A percentile compares a stretch with the other conserved stretches of the same genome.
These are phyloP conservation scores for Gynandropsis gynandra DNA, from an alignment of 345 rosid species.

Conservation along the genomic window DNA sequence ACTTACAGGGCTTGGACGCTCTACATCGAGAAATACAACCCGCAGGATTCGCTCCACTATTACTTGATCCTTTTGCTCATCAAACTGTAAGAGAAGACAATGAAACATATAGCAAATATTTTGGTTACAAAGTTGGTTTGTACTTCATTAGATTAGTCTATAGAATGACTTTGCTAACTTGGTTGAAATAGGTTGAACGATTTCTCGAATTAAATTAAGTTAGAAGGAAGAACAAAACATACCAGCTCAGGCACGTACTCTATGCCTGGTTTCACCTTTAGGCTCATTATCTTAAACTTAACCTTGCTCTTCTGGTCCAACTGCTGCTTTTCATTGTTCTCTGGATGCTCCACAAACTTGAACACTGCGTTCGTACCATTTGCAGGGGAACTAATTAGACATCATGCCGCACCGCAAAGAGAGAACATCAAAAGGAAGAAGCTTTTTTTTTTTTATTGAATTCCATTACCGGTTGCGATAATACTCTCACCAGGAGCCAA, in stretches of 20 bases:
- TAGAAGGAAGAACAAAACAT: slow-evolving; percentile 16
- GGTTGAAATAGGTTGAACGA: no score
- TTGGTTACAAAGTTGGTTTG: no score
- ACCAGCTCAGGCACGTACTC: slow-evolving; percentile 98
- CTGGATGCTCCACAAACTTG: slow-evolving; percentile 93
- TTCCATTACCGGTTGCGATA: slow-evolving; percentile 69
- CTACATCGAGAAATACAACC: slow-evolving; percentile 68
- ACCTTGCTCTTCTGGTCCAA: slow-evolving; percentile 73
- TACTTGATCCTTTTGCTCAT: slow-evolving; percentile 86
- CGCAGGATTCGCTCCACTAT: slow-evolving; percentile 66
- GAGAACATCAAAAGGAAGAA: not conserved
- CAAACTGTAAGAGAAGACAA: slow-evolving; percentile 53
- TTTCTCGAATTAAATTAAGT: no score
- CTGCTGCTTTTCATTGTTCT: slow-evolving; percentile 61
- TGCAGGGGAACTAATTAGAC: slow-evolving; percentile 4
- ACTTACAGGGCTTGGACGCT: slow-evolving; percentile 62
- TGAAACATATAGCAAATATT: no score
- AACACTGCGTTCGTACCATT: slow-evolving; percentile 42
- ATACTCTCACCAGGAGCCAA: slow-evolving; percentile 88
- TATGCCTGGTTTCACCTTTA: slow-evolving; percentile 71
- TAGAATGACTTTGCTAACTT: no score
- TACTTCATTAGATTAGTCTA: no score
- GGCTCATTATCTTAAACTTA: slow-evolving; percentile 94
- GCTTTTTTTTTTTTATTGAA: not conserved
- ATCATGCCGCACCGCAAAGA: slow-evolving; percentile 3